These are phyloP conservation scores for Diutina pseudorugosa DNA, from an alignment of 1,139 yeast genomes.

Conservation along the genomic window DNA sequence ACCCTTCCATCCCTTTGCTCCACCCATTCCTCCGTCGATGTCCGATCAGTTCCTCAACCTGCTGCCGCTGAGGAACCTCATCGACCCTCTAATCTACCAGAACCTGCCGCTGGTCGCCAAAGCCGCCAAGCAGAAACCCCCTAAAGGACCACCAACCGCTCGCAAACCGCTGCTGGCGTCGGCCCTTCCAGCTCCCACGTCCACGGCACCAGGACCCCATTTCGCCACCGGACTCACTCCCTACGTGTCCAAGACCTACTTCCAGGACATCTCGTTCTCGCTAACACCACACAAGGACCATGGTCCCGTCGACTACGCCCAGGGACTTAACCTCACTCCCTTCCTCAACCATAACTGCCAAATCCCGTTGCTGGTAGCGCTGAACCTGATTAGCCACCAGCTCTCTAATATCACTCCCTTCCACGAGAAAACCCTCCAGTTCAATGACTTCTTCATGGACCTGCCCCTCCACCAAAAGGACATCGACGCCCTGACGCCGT, in stretches of 20 bases:
- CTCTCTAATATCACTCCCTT: constrained; percentile 25
- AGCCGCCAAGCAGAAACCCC: not conserved
- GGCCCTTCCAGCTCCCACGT: constrained; percentile 12
- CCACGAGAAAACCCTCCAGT: constrained; percentile 30
- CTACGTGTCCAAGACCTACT: constrained; percentile 7
- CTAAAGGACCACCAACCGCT: not conserved
- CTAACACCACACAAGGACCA: constrained; percentile 6
- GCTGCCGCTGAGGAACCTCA: constrained; percentile 21
- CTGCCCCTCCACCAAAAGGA: constrained; percentile 23
- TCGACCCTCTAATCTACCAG: constrained; percentile 18
- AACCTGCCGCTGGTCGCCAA: constrained; percentile 4
- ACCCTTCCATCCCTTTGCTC: not conserved
- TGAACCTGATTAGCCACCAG: constrained; percentile 13
- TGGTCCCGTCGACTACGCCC: constrained; percentile 12
- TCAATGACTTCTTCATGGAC: constrained; percentile 34
- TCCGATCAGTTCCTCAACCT: constrained; percentile 1
- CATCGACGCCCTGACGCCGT: constrained; percentile 30
- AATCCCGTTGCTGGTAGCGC: constrained; percentile 4
- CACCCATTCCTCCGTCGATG: not conserved
- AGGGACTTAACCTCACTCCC: constrained; percentile 33
- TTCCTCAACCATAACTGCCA: constrained; percentile 25
- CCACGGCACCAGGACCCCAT: constrained; percentile 21
- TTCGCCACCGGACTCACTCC: constrained; percentile 17
- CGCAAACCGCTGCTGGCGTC: not conserved
- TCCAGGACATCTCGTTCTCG: constrained; percentile 8